Evolutionary conservation across 331 rosid species (phyloP).

Genomic region (Spiraea crenata): DNA sequence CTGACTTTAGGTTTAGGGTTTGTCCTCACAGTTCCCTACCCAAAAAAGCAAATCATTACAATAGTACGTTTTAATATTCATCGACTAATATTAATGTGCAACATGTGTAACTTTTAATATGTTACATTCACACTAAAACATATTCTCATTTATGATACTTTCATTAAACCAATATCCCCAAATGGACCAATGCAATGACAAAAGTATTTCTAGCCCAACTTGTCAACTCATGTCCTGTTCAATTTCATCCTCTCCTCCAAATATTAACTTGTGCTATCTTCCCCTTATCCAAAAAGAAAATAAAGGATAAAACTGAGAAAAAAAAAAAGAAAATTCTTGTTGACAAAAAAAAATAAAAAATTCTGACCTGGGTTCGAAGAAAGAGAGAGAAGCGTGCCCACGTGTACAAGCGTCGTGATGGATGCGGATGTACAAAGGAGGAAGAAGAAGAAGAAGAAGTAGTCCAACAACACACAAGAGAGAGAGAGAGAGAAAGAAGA

Average conservation of each 20-base stretch:
- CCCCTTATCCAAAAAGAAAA: conserved; percentile 21
- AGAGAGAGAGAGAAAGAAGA: background rate
- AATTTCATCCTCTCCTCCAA: background rate
- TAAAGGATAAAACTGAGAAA: too few relatives aligned
- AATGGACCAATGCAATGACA: conserved; percentile 3
- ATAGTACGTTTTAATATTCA: too few relatives aligned
- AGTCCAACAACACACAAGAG: conserved; percentile 19
- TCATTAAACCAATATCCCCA: background rate
- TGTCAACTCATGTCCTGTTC: background rate
- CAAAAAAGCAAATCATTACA: too few relatives aligned
- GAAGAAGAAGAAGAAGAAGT: conserved; percentile 30
- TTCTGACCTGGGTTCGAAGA: conserved; percentile 17
- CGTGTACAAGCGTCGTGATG: conserved; percentile 22
- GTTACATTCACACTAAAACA: too few relatives aligned
- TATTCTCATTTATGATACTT: background rate
- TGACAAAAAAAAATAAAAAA: background rate
- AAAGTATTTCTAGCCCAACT: background rate
- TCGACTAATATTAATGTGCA: too few relatives aligned
- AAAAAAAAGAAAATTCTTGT: too few relatives aligned
- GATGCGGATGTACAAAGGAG: background rate
- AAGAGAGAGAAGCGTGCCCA: conserved; percentile 20
- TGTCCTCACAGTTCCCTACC: too few relatives aligned
- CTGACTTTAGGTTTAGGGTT: too few relatives aligned
- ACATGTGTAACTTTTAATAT: too few relatives aligned
- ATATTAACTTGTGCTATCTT: conserved; percentile 11